phyloP scores from a whole-genome alignment of 805 yeast species.

The Ogataea neopini region DNA sequence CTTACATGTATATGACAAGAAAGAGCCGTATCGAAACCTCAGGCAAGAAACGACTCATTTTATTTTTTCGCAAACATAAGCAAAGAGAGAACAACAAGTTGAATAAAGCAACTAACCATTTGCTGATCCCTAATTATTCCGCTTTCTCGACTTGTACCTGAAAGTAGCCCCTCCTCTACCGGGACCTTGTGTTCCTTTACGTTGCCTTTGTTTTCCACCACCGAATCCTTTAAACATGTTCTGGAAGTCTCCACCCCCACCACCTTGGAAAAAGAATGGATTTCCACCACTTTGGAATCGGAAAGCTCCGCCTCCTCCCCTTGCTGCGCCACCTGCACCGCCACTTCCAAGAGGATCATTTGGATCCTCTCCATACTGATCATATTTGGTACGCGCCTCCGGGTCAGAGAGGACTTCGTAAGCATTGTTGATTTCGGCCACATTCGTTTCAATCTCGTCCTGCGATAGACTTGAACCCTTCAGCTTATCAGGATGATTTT shows the following conservation, averaged over 20 bases:
- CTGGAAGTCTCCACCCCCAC: conserved; percentile 12
- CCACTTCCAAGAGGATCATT: conserved; percentile 20
- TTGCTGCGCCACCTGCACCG: conserved; percentile 10
- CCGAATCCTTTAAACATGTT: conserved; percentile 8
- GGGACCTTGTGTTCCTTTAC: conserved; percentile 9
- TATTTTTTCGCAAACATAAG: too few relatives aligned
- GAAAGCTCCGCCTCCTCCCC: conserved; percentile 5
- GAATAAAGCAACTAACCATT: too few relatives aligned
- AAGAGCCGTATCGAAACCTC: too few relatives aligned
- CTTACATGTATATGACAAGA: too few relatives aligned
- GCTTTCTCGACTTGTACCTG: conserved; percentile 8
- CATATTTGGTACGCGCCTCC: conserved; percentile 65
- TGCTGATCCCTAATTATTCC: not conserved
- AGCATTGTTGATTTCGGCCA: conserved; percentile 92
- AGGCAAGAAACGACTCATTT: too few relatives aligned
- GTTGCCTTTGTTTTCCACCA: conserved; percentile 1
- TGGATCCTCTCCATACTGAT: conserved; percentile 37
- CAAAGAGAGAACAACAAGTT: too few relatives aligned
- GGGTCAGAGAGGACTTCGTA: conserved; percentile 79
- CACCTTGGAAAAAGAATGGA: conserved; percentile 10
- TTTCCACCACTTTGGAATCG: conserved; percentile 18
- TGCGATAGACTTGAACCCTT: conserved; percentile 59
- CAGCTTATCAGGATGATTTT: conserved; percentile 91
- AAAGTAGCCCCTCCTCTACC: conserved; percentile 3
- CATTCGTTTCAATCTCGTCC: conserved; percentile 74